Percentiles rank a stretch among this genome's conserved stretches.
These are phyloP conservation scores for Nakaseomyces kungkrabaensis DNA, from an alignment of 1,139 yeast species.

Conservation along the genomic window DNA sequence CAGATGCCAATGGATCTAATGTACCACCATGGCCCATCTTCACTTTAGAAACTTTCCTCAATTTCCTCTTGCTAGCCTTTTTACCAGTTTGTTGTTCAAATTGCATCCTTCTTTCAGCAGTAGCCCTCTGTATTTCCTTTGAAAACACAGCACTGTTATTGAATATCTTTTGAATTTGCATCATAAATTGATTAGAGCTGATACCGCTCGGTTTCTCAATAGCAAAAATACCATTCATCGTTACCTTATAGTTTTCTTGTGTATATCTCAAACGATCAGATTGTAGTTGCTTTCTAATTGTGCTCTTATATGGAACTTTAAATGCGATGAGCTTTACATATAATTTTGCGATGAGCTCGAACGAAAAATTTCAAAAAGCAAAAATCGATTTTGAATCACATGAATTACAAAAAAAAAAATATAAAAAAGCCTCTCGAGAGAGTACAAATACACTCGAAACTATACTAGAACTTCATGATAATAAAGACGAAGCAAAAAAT, in stretches of 20 bases:
- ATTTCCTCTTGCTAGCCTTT: constrained; percentile 35
- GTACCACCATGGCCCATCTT: constrained; percentile 99
- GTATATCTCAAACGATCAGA: too few species aligned
- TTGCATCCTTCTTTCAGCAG: constrained; percentile 41
- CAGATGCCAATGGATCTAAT: constrained; percentile 88
- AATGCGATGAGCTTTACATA: not conserved
- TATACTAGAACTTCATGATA: too few species aligned
- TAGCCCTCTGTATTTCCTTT: constrained; percentile 41
- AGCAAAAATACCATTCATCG: constrained; percentile 85
- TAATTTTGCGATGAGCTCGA: constrained; percentile 1
- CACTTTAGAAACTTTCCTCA: constrained; percentile 45
- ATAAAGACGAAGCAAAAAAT: too few species aligned
- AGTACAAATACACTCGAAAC: too few species aligned
- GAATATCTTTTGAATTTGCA: constrained; percentile 53
- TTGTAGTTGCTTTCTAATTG: too few species aligned
- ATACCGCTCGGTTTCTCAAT: constrained; percentile 80
- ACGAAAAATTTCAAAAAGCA: not conserved
- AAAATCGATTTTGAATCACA: not conserved
- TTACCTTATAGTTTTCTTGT: constrained; percentile 16
- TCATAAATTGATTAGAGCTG: constrained; percentile 67
- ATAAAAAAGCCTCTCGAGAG: too few species aligned
- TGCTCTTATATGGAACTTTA: not conserved
- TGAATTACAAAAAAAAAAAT: too few species aligned
- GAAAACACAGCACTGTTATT: constrained; percentile 52
- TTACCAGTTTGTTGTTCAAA: constrained; percentile 35